Base-by-base conservation (phyloP, 768 basidiomycete genomes). In the Rhizopogon salebrosus region DNA sequence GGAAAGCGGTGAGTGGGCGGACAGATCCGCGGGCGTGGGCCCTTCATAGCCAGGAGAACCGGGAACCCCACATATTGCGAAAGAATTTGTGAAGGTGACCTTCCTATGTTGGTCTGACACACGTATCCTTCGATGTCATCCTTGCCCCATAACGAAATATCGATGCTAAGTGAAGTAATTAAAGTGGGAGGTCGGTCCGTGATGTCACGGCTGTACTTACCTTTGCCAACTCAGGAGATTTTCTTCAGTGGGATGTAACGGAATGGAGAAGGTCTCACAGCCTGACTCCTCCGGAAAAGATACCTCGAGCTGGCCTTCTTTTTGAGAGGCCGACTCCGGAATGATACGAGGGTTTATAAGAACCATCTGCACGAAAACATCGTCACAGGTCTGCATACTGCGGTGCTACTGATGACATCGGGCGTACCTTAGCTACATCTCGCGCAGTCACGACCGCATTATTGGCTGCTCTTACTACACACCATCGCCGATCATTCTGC, bases 401-500 rank as follows among this genome's bases (percentile, higher is more conserved):
- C 37, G 13, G 14, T 9, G 16, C 16, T 20, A 48, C 18, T 36
- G n/a, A 5, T 22, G 26, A 16, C 41, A 29, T 6, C 24, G 40
- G 24, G 41, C 57, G 22, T 61, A 82, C 88, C 75, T 83, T 83
- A 23, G 79, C 57, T 31, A 80, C 66, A 51, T 83, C 79, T 48
- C 89, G 78, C 5, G 88, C 89, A 2, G 89, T 92, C 39, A 91
- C 70, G 22, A 87, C 75, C 4, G 62, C 61, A 40, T 80, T 70
- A 5, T 73, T 79, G 8, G 71, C 68, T 3, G 75, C 76, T 57
- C 84, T 84, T 45, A 88, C 74, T 60, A 90, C 76, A 56, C 80
- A 84, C 80, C 87, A 89, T 65, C 70, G 74, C 56, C 89, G 76
- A 60, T 91, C 89, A 62, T 85, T 74, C 87, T 90, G 56, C n/a